These are phyloP conservation scores for Physcomitrellopsis africana DNA, from an alignment of 225 moss, liverwort and hornwort species.

Conservation along the genomic window DNA sequence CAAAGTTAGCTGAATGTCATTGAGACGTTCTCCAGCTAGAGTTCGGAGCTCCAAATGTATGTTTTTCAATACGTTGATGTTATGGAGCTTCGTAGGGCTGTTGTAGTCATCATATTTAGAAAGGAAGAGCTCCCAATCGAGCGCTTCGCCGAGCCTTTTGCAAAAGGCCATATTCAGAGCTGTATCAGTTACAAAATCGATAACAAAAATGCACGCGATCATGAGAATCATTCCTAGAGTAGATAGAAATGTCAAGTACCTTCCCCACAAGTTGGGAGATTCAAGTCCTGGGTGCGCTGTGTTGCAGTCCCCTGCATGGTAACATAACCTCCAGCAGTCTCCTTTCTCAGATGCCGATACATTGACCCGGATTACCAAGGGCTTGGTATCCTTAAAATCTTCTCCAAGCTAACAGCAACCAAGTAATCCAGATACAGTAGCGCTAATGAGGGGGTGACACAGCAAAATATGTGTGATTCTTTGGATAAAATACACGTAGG, in stretches of 20 bases:
- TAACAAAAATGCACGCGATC: neutral
- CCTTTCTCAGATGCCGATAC: conserved; percentile 18
- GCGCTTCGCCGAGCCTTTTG: conserved; percentile 9
- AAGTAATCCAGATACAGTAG: neutral
- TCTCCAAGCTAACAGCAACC: conserved; percentile 5
- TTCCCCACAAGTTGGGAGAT: neutral
- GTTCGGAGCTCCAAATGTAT: neutral
- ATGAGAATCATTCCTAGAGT: neutral
- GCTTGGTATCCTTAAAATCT: neutral
- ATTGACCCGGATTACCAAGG: conserved; percentile 8
- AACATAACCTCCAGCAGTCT: conserved; percentile 13
- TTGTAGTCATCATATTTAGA: conserved; percentile 19
- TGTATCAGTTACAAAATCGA: neutral
- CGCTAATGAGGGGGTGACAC: neutral
- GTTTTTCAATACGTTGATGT: neutral
- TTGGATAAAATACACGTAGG: too few relatives aligned
- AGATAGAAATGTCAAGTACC: neutral
- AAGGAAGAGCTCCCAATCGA: conserved; percentile 10
- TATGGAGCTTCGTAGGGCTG: neutral
- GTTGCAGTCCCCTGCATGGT: conserved; percentile 19
- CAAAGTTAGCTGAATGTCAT: conserved; percentile 4
- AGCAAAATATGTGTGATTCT: neutral
- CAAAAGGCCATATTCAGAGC: neutral
- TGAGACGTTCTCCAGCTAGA: neutral
- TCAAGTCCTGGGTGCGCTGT: neutral